Conservation (phyloP, 257 asterid genomes). For the Solanum sitiens region DNA sequence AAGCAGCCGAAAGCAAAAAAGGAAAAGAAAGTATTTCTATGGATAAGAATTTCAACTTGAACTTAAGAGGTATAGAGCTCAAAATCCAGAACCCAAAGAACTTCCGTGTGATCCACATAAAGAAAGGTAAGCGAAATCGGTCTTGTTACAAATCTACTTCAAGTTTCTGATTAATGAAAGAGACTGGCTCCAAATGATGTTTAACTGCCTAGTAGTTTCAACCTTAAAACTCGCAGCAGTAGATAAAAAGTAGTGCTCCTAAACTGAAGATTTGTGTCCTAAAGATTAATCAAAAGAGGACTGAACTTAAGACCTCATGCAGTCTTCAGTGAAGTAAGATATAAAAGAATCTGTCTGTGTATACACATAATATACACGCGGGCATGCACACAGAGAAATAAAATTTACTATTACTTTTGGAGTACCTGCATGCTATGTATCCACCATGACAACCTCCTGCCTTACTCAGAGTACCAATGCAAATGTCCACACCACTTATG, state of each 20-base stretch:
- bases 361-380: not conserved
- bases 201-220: not conserved
- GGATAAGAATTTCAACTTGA: not conserved
- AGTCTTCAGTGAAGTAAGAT: not conserved
- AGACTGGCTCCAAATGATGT: not conserved
- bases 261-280: not conserved
- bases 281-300: not conserved
- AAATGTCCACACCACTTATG: conserved; percentile 72
- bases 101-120: not conserved
- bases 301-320: not conserved
- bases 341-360: not conserved
- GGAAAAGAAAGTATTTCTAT: not conserved
- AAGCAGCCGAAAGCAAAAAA: not conserved
- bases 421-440: conserved; percentile 92
- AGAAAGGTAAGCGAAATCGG: not conserved
- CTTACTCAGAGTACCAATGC: conserved; percentile 90
- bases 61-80: not conserved
- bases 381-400: not conserved
- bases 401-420: not conserved
- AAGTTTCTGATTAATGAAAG: not conserved
- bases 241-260: not conserved
- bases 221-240: not conserved
- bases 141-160: not conserved
- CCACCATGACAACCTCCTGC: conserved; percentile 99
- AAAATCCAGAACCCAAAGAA: not conserved